Conservation (phyloP, 129 eudicot species). For the Smallanthus sonchifolius region DNA sequence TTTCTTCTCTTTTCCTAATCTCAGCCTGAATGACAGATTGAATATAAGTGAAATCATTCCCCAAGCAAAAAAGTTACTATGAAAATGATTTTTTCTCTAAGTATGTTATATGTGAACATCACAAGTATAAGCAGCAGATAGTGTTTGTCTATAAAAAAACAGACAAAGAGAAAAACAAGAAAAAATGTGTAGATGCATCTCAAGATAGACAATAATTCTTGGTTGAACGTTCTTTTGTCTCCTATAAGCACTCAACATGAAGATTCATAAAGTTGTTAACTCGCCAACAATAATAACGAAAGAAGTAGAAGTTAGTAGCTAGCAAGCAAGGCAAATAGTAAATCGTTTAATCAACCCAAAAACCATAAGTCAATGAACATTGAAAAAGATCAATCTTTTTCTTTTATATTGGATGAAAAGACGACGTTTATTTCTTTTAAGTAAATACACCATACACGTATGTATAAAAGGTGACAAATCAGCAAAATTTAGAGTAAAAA, state of each 20-base stretch:
- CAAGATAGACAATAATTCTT: not conserved
- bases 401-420: not conserved
- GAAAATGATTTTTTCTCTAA: not conserved
- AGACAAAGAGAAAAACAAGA: not conserved
- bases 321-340: not conserved
- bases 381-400: not conserved
- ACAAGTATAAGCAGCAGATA: not conserved
- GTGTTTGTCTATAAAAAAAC: not conserved
- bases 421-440: not conserved
- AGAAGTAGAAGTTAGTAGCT: not conserved
- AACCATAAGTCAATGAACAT: not conserved
- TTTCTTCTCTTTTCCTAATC: conserved; percentile 91
- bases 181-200: not conserved
- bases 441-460: not conserved
- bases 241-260: not conserved
- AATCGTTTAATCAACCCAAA: not conserved
- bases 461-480: not conserved
- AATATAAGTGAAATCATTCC: conserved; percentile 7
- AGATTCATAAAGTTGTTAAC: not conserved
- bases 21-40: conserved; percentile 61
- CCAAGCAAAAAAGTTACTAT: not conserved
- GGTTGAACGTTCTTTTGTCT: not conserved
- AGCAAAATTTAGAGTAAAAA: not conserved
- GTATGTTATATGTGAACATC: conserved; percentile 1
- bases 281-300: not conserved